Conservation (phyloP, 2,329 filamentous ascomycete genomes). For the Ustulina deusta region DNA sequence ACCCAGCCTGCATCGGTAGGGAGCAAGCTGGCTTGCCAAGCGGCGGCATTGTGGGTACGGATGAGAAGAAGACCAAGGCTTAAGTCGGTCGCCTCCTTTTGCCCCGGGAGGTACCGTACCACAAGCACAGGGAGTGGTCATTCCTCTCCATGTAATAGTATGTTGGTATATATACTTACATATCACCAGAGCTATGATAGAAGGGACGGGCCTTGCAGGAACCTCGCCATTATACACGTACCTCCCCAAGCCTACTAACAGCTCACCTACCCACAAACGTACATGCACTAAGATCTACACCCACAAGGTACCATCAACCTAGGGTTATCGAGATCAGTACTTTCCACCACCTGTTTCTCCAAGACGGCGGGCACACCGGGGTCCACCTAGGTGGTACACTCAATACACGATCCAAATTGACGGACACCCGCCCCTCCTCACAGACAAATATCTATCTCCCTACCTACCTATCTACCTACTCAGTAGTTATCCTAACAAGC, state of each 20-base stretch:
- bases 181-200: conserved; percentile 1
- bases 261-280: conserved; percentile 3
- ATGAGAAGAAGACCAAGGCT: background rate
- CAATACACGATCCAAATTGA: conserved; percentile 35
- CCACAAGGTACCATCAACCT: conserved; percentile 12
- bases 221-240: conserved; percentile 6
- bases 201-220: conserved; percentile 7
- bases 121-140: no score
- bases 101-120: no score
- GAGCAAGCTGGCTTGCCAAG: background rate
- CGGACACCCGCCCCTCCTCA: conserved; percentile 27
- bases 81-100: conserved; percentile 17
- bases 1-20: background rate
- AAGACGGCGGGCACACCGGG: conserved; percentile 35
- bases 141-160: background rate
- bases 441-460: conserved; percentile 12
- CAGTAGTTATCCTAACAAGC: conserved; percentile 6
- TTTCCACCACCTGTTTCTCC: background rate
- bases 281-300: conserved; percentile 16
- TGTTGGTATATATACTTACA: conserved; percentile 7
- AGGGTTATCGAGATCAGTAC: conserved; percentile 21
- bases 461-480: background rate
- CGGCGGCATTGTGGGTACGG: background rate
- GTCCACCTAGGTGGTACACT: conserved; percentile 28
- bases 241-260: background rate